Base-by-base conservation (phyloP, 495 filamentous ascomycete genomes). In the Hypoxylon perforatum region DNA sequence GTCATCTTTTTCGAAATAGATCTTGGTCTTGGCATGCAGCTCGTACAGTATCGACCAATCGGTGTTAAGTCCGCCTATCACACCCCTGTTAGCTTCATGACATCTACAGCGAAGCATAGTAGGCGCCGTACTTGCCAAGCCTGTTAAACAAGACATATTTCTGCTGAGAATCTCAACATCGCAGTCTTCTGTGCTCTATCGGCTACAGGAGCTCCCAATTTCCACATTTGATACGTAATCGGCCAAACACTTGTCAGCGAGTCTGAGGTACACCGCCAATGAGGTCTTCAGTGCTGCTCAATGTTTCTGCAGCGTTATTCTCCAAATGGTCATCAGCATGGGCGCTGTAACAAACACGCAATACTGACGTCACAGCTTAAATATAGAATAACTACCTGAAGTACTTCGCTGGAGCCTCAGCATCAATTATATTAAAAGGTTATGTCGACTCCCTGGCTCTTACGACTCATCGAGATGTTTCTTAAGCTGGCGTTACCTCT, bases 11-110 rank as follows among this genome's bases (percentile, higher is more conserved):
- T 22, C 30, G 18, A 48, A 58, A 38, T 18, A 48, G 19, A 48
- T 35, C 18, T 0, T 10, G 28, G 17, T 38, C 55, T 58, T 58
- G 55, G 55, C 55, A 44, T 58, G 55, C 44, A 46, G 47, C 55
- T 58, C 55, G 55, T 58, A 47, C 17, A 36, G 3, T 23, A 5
- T 47, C n/a, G 18, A 3, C 55, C 55, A 58, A 58, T 48, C 55
- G 22, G 44, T 28, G n/a, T 53, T 10, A 6, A 23, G 33, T 12
- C 33, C 0, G 12, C 2, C 11, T 18, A 22, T n/a, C n/a, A 53
- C 1, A 23, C 35, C 50, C 50, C 18, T 53, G 35, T 21, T 21
- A n/a, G n/a, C n/a, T n/a, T n/a, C n/a, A n/a, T n/a, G n/a, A n/a
- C n/a, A n/a, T n/a, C n/a, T n/a, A n/a, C n/a, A n/a, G n/a, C n/a